Base-by-base conservation (phyloP, 768 basidiomycete genomes). In the Hygrophoropsis aurantiaca region DNA sequence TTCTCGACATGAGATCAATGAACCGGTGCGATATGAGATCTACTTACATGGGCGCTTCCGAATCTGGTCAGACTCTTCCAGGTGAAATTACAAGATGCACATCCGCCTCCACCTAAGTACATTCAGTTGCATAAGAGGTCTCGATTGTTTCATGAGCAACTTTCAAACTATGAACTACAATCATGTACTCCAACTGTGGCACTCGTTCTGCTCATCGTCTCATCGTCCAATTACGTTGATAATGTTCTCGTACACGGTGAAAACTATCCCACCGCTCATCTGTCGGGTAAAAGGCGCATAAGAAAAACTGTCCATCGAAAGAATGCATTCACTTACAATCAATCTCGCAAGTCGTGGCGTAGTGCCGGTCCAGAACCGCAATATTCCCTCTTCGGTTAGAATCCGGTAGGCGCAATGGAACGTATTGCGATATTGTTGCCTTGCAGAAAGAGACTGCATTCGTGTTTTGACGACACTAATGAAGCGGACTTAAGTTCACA, bases 401-500 rank as follows among this genome's bases (percentile, higher is more conserved):
- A 97, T 94, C 38, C 94, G 79, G 60, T 97, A 95, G 4, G 85
- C 94, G 57, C 95, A 98, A 58, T 98, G 94, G 71, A 97, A 89
- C 3, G 94, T 85, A 60, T 99, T 97, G 30, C 85, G 82, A 63
- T 98, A 99, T 50, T 93, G 85, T 19, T 74, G 68, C 9, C 80
- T 75, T 1, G 95, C 97, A 46, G 81, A 79, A 9, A 99, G 75
- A 5, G 91, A 85, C 67, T 99, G 97, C 97, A 98, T 99, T 20
- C 95, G 82, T 10, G 97, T 98, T 71, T 98, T 99, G 68, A 98
- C 82, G 24, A 97, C 94, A 60, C 93, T 95, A 54, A 11, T 37
- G 50, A 47, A 26, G 13, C 19, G 24, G 52, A n/a, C n/a, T n/a
- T n/a, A 25, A 53, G 27, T 30, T 30, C 13, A 30, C 7, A 6